Percentiles rank a stretch among this genome's conserved stretches.
phyloP scores from a whole-genome alignment of 352 stramenopile species.

The Thraustochytrium sp. region DNA sequence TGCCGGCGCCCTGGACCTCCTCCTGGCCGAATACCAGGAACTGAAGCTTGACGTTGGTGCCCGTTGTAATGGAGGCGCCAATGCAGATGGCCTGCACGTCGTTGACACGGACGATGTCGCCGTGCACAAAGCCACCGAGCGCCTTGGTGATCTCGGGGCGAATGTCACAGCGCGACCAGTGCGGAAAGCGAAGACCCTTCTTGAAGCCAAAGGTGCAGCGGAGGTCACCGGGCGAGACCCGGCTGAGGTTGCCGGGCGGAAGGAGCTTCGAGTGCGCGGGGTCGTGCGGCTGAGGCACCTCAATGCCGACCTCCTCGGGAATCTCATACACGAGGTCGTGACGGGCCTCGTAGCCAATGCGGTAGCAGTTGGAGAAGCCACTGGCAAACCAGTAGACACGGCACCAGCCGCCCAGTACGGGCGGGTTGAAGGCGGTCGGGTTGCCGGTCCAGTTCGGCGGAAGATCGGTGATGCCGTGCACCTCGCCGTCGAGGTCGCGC shows the following conservation, averaged over 20 bases:
- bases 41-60: background rate
- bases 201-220: background rate
- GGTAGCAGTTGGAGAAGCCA: background rate
- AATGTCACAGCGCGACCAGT: background rate
- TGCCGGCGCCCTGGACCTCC: background rate
- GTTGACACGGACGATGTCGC: background rate
- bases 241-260: background rate
- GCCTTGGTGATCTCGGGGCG: background rate
- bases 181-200: background rate
- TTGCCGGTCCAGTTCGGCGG: background rate
- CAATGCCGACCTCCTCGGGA: background rate
- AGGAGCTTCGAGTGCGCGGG: background rate
- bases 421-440: background rate
- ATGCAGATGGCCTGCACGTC: background rate
- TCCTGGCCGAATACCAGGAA: background rate
- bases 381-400: constrained; percentile 2
- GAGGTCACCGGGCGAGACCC: background rate
- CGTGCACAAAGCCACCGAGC: background rate
- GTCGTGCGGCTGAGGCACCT: background rate
- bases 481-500: background rate
- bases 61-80: background rate
- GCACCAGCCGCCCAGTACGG: background rate
- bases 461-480: background rate
- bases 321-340: background rate
- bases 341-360: background rate